Percentiles rank a stretch among this genome's conserved stretches.
These are phyloP conservation scores for Xanthoparmelia taractica DNA, from an alignment of 495 filamentous ascomycete genomes.

Conservation along the genomic window DNA sequence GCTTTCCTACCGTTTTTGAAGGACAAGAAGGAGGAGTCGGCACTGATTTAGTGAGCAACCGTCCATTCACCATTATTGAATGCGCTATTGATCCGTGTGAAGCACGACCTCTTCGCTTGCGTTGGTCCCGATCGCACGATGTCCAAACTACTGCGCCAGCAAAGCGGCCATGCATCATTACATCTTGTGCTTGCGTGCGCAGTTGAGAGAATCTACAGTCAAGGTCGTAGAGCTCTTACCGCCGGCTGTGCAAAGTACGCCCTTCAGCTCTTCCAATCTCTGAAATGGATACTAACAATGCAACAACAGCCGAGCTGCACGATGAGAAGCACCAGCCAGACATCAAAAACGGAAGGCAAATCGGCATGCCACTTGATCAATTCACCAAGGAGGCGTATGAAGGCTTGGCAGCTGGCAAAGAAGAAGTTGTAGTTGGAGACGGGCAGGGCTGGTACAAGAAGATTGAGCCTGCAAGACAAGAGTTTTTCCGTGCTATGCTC, in stretches of 20 bases:
- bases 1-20: conserved; percentile 59
- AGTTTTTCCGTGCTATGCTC: conserved; percentile 31
- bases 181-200: conserved; percentile 50
- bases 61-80: no score
- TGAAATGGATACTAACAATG: not conserved
- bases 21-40: conserved; percentile 34
- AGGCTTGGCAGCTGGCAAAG: conserved; percentile 43
- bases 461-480: conserved; percentile 25
- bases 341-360: conserved; percentile 28
- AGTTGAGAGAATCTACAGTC: conserved; percentile 45
- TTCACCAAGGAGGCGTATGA: conserved; percentile 52
- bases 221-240: conserved; percentile 61
- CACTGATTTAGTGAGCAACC: conserved; percentile 32
- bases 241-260: conserved; percentile 56
- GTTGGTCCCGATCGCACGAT: conserved; percentile 35
- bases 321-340: conserved; percentile 34
- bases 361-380: conserved; percentile 55
- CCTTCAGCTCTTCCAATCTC: not conserved
- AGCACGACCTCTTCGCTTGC: conserved; percentile 41
- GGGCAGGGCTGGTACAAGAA: conserved; percentile 17
- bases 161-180: conserved; percentile 44
- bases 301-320: conserved; percentile 33
- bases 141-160: conserved; percentile 39
- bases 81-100: conserved; percentile 14
- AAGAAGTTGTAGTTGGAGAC: conserved; percentile 34